These are phyloP conservation scores for Pestalotiopsis sp. DNA, from an alignment of 2,329 filamentous ascomycete genomes.

Conservation along the genomic window DNA sequence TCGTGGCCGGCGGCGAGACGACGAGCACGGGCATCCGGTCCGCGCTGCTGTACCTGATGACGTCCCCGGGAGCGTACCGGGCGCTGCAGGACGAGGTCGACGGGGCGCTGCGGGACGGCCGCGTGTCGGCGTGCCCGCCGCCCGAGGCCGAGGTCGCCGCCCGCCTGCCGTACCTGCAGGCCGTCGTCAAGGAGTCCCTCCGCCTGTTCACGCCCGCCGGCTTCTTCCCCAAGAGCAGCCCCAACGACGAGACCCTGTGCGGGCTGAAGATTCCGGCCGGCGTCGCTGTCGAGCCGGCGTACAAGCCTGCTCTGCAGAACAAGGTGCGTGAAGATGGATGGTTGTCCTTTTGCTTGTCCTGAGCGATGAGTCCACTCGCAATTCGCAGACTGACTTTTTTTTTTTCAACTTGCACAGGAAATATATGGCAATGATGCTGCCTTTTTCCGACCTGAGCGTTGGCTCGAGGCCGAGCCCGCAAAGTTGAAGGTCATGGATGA, in stretches of 20 bases:
- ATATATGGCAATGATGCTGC: slow-evolving; percentile 5
- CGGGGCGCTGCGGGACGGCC: slow-evolving; percentile 14
- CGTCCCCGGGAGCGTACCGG: slow-evolving; percentile 18
- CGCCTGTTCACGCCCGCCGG: slow-evolving; percentile 14
- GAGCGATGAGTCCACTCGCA: not conserved
- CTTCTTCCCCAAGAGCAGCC: slow-evolving; percentile 15
- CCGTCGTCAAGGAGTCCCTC: slow-evolving; percentile 17
- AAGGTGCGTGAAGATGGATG: not conserved
- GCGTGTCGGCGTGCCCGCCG: slow-evolving; percentile 16
- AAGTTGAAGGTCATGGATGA: not conserved
- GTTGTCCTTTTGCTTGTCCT: not conserved
- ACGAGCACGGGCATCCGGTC: slow-evolving; percentile 17
- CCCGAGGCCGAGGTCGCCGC: slow-evolving; percentile 1
- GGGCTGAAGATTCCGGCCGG: slow-evolving; percentile 15
- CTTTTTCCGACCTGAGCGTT: slow-evolving; percentile 5
- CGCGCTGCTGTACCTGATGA: slow-evolving; percentile 18
- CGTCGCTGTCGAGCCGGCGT: slow-evolving; percentile 7
- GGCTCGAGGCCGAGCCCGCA: not conserved
- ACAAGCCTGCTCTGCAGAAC: not conserved
- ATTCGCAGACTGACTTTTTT: not conserved
- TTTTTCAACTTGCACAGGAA: not conserved
- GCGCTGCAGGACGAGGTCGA: slow-evolving; percentile 18
- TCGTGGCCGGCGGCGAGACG: slow-evolving; percentile 19
- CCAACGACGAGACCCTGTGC: slow-evolving; percentile 4
- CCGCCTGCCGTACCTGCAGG: slow-evolving; percentile 9